These are phyloP conservation scores for Russula virescens DNA, from an alignment of 768 basidiomycete genomes.

Conservation along the genomic window DNA sequence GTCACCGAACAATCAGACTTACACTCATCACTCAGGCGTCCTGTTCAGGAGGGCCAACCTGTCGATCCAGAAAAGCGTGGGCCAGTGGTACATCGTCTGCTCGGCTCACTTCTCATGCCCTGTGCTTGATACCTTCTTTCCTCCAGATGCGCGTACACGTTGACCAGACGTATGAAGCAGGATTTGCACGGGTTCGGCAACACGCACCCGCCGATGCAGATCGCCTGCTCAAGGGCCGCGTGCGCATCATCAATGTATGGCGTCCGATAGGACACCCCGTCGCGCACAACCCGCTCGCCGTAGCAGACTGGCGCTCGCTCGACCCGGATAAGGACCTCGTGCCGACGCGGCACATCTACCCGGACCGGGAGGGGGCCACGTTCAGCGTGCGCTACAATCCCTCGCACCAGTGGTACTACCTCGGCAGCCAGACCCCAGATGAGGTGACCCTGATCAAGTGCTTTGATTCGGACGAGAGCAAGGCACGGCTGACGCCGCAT, in stretches of 20 bases:
- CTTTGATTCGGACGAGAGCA: constrained; percentile 38
- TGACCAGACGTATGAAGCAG: constrained; percentile 39
- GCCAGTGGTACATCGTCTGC: constrained; percentile 32
- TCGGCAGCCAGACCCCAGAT: constrained; percentile 28
- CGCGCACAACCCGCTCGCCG: constrained; percentile 38
- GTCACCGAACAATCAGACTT: too few relatives aligned
- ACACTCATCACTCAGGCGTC: neutral
- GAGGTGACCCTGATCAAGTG: constrained; percentile 35
- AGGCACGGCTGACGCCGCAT: constrained; percentile 40
- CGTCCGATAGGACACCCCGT: constrained; percentile 39
- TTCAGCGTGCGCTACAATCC: constrained; percentile 31
- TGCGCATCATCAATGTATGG: constrained; percentile 45
- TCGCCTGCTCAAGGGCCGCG: constrained; percentile 36
- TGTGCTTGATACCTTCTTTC: neutral
- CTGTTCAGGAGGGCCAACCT: neutral
- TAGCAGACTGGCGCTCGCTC: constrained; percentile 38
- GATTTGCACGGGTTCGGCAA: constrained; percentile 34
- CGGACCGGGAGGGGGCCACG: constrained; percentile 30
- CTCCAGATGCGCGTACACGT: constrained; percentile 39
- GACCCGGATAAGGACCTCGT: constrained; percentile 36
- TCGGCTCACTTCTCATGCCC: neutral
- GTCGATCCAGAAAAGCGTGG: constrained; percentile 26
- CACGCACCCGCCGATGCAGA: constrained; percentile 40
- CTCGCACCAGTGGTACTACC: constrained; percentile 33
- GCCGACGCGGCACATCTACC: constrained; percentile 34